phyloP scores from a whole-genome alignment of 148 eudicot genomes.

The Chenopodium album region DNA sequence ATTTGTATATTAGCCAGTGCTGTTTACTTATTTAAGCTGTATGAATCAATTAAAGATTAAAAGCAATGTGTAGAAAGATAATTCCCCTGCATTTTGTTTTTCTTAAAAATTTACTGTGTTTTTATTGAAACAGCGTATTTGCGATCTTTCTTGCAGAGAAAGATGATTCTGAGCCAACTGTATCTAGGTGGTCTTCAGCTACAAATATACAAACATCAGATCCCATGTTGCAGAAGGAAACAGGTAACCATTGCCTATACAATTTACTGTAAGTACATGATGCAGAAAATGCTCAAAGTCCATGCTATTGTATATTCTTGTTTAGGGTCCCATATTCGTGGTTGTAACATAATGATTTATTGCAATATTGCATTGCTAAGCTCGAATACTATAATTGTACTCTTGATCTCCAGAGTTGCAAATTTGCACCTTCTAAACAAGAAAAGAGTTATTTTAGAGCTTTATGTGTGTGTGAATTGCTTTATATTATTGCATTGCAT shows the following conservation, averaged over 20 bases:
- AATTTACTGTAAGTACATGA: background rate
- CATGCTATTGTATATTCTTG: background rate
- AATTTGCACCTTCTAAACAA: no score
- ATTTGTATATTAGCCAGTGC: no score
- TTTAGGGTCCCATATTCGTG: no score
- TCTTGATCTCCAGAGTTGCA: no score
- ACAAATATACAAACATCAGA: conserved; percentile 15
- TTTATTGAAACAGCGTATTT: background rate
- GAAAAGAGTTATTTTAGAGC: no score
- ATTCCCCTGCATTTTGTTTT: background rate
- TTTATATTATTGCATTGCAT: no score
- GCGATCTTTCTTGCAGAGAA: conserved; percentile 15
- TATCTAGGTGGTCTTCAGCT: background rate
- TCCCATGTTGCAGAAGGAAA: background rate
- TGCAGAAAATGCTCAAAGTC: background rate
- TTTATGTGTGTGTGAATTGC: no score
- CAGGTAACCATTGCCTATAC: conserved; percentile 3
- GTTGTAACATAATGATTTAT: background rate
- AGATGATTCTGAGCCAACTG: background rate
- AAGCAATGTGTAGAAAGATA: no score
- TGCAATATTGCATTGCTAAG: background rate
- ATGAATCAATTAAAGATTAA: no score
- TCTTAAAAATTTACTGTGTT: background rate
- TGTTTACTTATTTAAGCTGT: no score
- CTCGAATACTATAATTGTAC: no score